phyloP scores from a whole-genome alignment of 305 asterid species.

The Caryopteris hybrid region DNA sequence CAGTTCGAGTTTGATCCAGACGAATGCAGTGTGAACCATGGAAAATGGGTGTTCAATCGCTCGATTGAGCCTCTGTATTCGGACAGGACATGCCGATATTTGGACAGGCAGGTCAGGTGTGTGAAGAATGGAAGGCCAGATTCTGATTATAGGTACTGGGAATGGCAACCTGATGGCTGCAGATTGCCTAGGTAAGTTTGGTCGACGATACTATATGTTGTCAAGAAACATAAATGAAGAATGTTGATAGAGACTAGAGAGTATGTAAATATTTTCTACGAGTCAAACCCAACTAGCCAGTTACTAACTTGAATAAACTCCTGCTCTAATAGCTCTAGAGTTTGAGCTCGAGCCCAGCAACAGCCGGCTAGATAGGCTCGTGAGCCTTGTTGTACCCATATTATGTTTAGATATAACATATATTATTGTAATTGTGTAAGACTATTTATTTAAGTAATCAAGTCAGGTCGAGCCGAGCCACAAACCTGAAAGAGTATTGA shows the following conservation, averaged over 20 bases:
- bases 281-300: no score
- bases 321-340: no score
- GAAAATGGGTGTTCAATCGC: constrained; percentile 74
- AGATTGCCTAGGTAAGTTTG: constrained; percentile 64
- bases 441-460: not conserved
- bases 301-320: no score
- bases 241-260: no score
- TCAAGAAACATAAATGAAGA: not conserved
- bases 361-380: no score
- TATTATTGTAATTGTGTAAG: not conserved
- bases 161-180: constrained; percentile 89
- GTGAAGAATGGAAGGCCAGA: constrained; percentile 70
- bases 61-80: constrained; percentile 67
- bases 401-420: no score
- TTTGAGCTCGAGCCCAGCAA: no score
- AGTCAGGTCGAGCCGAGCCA: not conserved
- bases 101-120: constrained; percentile 74
- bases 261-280: no score
- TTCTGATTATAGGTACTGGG: constrained; percentile 74
- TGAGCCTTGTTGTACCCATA: no score
- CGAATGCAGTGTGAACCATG: constrained; percentile 58
- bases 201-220: not conserved
- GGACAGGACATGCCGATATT: constrained; percentile 58
- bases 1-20: constrained; percentile 66
- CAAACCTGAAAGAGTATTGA: no score